Conservation (phyloP, 1,284 basidiomycete species). For the Ganoderma meredithae region DNA sequence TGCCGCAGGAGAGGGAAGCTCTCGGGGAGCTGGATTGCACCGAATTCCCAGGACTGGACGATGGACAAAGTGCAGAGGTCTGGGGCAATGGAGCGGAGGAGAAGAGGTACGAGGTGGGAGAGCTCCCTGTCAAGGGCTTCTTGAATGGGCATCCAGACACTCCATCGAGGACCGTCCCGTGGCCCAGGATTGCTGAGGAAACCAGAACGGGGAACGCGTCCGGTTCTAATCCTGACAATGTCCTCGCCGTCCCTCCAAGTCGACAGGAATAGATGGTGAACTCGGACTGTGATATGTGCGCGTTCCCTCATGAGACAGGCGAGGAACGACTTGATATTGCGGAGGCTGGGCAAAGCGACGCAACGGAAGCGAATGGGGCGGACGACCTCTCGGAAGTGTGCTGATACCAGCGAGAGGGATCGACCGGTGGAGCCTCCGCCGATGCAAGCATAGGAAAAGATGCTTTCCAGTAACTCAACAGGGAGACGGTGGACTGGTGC, state of each 20-base stretch:
- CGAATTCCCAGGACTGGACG: constrained; percentile 23
- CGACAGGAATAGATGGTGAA: constrained; percentile 19
- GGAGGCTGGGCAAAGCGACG: constrained; percentile 11
- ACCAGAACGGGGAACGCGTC: not conserved
- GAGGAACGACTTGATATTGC: constrained; percentile 16
- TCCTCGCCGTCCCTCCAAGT: constrained; percentile 23
- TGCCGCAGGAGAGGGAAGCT: constrained; percentile 15
- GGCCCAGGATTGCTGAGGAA: not conserved
- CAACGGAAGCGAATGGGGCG: constrained; percentile 17
- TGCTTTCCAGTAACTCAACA: constrained; percentile 17
- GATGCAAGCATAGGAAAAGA: constrained; percentile 21
- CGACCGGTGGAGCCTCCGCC: constrained; percentile 28
- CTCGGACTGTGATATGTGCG: not conserved
- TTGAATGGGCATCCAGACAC: constrained; percentile 10
- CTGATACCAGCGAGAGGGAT: constrained; percentile 22
- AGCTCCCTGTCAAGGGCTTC: constrained; percentile 15
- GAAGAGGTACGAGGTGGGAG: constrained; percentile 9
- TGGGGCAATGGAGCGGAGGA: constrained; percentile 13
- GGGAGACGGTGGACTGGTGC: constrained; percentile 14
- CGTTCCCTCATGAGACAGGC: constrained; percentile 12
- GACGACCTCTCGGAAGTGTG: constrained; percentile 7
- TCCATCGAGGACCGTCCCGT: not conserved
- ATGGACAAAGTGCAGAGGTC: constrained; percentile 18
- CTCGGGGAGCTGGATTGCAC: constrained; percentile 9
- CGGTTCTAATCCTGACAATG: constrained; percentile 1